Percentiles rank a stretch among this genome's conserved stretches.
phyloP scores from a whole-genome alignment of 176 grass and related monocot genomes.

The Dactylis glomerata region DNA sequence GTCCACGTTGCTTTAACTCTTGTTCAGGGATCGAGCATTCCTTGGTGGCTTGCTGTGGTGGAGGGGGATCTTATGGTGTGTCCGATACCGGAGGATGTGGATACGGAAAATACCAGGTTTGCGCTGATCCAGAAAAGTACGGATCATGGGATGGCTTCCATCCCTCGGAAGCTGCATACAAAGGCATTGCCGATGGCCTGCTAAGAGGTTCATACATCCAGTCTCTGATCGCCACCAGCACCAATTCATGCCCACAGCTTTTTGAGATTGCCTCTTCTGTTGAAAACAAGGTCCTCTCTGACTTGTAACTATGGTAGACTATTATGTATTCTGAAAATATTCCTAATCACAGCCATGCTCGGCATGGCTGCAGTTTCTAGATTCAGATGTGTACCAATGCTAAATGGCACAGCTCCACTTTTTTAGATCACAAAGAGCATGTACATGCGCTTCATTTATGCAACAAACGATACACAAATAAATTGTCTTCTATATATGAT shows the following conservation, averaged over 20 bases:
- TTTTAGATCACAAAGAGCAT: no score
- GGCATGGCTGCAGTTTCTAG: not conserved
- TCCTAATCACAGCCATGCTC: not conserved
- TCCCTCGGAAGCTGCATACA: constrained; percentile 45
- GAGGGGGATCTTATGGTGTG: constrained; percentile 31
- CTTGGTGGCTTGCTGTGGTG: constrained; percentile 57
- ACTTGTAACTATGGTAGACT: no score
- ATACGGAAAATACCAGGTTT: constrained; percentile 31
- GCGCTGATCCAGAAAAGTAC: constrained; percentile 41
- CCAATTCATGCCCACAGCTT: no score
- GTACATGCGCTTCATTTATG: not conserved
- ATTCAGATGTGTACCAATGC: no score
- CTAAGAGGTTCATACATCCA: no score
- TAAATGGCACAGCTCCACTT: no score
- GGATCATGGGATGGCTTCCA: constrained; percentile 64
- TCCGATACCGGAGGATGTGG: not conserved
- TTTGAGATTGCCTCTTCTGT: no score
- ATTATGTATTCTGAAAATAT: no score
- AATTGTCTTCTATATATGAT: no score
- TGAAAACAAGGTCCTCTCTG: no score
- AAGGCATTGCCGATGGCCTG: constrained; percentile 45
- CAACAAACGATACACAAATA: no score
- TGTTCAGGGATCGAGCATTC: constrained; percentile 45
- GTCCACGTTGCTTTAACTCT: not conserved
- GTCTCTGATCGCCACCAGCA: no score